Percentiles rank a stretch among this genome's conserved stretches.
These are phyloP conservation scores for Rosa multiflora DNA, from an alignment of 306 rosid species.

Conservation along the genomic window DNA sequence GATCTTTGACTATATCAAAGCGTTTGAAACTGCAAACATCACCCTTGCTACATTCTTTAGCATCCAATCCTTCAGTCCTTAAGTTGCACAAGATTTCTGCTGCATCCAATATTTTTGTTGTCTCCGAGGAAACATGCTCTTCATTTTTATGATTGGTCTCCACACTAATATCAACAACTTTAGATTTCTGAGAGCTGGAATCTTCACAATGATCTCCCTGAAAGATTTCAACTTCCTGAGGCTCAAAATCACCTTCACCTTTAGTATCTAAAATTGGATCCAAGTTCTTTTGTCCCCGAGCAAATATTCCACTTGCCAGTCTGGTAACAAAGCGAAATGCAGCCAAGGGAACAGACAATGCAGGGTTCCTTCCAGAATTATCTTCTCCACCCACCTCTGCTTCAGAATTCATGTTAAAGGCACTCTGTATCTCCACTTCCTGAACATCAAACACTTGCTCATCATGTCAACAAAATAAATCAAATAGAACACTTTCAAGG, in stretches of 20 bases:
- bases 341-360: constrained; percentile 88
- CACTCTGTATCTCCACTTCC: constrained; percentile 61
- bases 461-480: constrained; percentile 23
- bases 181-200: constrained; percentile 52
- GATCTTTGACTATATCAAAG: constrained; percentile 85
- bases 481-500: constrained; percentile 25
- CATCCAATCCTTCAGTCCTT: constrained; percentile 42
- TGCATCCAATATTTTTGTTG: constrained; percentile 42
- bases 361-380: constrained; percentile 60
- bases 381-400: constrained; percentile 61
- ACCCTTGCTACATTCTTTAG: constrained; percentile 39
- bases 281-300: constrained; percentile 64
- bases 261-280: constrained; percentile 48
- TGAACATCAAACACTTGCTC: constrained; percentile 36
- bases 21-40: constrained; percentile 65
- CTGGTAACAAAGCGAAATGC: constrained; percentile 80
- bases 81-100: constrained; percentile 42
- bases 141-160: constrained; percentile 35
- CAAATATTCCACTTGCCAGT: constrained; percentile 89
- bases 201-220: constrained; percentile 42
- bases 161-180: constrained; percentile 29
- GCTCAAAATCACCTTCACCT: constrained; percentile 43
- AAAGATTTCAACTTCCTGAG: constrained; percentile 32
- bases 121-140: constrained; percentile 39
- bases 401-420: constrained; percentile 49